Percentiles rank a stretch among this genome's conserved stretches.
Conservation (phyloP, 2,329 filamentous ascomycete genomes). For the Colletotrichum filicis region DNA sequence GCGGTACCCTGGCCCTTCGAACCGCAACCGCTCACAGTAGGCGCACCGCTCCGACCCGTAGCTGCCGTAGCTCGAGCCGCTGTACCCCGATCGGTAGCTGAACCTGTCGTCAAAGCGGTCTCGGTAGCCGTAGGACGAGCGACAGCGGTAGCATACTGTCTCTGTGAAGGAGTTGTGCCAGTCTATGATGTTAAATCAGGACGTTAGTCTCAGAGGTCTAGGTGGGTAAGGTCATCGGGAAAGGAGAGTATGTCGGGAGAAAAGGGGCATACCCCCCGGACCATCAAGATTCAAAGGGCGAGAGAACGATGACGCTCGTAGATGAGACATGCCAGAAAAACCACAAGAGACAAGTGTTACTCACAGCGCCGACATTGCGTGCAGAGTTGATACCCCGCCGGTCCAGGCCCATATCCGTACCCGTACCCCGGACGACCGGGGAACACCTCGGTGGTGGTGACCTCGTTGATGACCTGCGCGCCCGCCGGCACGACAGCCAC, state of each 20-base stretch:
- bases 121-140: background rate
- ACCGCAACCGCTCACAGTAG: background rate
- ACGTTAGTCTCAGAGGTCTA: background rate
- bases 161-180: slow-evolving; percentile 4
- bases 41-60: background rate
- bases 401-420: background rate
- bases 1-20: background rate
- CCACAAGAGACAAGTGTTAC: background rate
- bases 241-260: background rate
- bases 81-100: slow-evolving; percentile 1
- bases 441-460: background rate
- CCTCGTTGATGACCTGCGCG: background rate
- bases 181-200: background rate
- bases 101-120: background rate
- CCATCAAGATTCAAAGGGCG: background rate
- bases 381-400: slow-evolving; percentile 6
- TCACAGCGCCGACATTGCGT: slow-evolving; percentile 4
- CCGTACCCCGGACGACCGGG: background rate
- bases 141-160: slow-evolving; percentile 5
- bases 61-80: background rate
- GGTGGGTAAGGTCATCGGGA: no score
- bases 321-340: background rate
- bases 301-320: background rate
- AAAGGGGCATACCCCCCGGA: background rate
- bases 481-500: background rate